phyloP scores from a whole-genome alignment of 2,329 filamentous ascomycete genomes.

The Talaromyces sp. region DNA sequence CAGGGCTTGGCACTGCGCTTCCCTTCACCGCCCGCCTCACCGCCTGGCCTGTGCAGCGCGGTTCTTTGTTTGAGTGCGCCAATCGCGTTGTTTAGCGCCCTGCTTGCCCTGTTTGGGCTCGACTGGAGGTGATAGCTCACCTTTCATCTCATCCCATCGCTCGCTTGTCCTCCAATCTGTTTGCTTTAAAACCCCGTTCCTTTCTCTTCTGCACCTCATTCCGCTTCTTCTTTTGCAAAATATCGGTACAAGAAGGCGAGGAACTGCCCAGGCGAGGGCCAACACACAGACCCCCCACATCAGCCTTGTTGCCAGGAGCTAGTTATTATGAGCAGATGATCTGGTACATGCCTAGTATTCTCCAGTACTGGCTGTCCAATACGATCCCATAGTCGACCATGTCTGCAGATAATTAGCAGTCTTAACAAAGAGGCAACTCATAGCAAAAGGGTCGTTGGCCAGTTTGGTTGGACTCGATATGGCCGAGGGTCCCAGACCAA shows the following conservation, averaged over 20 bases:
- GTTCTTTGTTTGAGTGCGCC: not conserved
- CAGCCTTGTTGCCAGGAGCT: not conserved
- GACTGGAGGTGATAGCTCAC: not conserved
- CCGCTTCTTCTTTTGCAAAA: not conserved
- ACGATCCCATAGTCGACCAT: not conserved
- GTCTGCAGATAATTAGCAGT: not conserved
- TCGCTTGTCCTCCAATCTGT: not conserved
- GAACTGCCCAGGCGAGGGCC: not conserved
- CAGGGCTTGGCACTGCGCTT: not conserved
- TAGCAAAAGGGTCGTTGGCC: not conserved
- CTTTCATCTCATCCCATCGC: not conserved
- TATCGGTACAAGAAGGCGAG: not conserved
- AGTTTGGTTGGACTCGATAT: not conserved
- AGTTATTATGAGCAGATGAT: not conserved
- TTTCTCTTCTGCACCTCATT: no score
- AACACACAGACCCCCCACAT: not conserved
- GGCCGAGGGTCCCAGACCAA: not conserved
- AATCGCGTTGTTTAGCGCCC: not conserved
- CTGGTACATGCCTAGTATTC: not conserved
- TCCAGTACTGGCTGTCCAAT: not conserved
- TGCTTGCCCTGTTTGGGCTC: not conserved
- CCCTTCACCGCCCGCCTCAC: slow-evolving; percentile 8
- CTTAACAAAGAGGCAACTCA: not conserved
- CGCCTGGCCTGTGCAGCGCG: not conserved
- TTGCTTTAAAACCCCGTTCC: not conserved